These are phyloP conservation scores for Fusarium sp. DNA, from an alignment of 2,329 filamentous ascomycete genomes.

Conservation along the genomic window DNA sequence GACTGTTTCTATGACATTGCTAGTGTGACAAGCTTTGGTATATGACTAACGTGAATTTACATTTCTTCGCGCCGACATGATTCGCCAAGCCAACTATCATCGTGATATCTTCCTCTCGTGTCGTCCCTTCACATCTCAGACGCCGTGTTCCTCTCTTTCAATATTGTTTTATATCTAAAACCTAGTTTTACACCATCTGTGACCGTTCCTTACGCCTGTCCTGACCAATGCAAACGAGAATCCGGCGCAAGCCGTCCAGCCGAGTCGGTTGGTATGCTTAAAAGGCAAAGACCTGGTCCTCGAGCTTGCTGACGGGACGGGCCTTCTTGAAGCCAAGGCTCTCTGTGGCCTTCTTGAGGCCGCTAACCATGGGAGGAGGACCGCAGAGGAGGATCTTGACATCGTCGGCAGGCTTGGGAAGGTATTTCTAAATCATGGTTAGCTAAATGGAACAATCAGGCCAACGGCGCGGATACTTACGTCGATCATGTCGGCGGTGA, in stretches of 20 bases:
- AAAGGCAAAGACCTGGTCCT: constrained; percentile 98
- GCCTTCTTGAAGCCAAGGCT: constrained; percentile 92
- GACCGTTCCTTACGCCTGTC: background rate
- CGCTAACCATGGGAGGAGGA: constrained; percentile 95
- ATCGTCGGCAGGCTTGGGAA: constrained; percentile 84
- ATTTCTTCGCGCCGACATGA: constrained; percentile 12
- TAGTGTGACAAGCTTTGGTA: constrained; percentile 12
- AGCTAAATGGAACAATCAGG: constrained; percentile 37
- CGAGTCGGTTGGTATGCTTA: constrained; percentile 42
- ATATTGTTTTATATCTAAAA: constrained; percentile 22
- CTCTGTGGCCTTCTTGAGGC: constrained; percentile 96
- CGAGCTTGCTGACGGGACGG: constrained; percentile 93
- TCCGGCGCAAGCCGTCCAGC: background rate
- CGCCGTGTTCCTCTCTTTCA: constrained; percentile 7
- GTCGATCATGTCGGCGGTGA: constrained; percentile 95
- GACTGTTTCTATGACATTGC: background rate
- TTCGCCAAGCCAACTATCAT: constrained; percentile 4
- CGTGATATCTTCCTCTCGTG: constrained; percentile 1
- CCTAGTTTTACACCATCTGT: constrained; percentile 15
- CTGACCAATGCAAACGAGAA: constrained; percentile 2
- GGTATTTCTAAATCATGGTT: constrained; percentile 67
- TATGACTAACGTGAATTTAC: constrained; percentile 19
- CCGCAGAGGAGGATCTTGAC: constrained; percentile 96
- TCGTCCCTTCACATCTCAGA: constrained; percentile 2
- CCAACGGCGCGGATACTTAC: constrained; percentile 56